A percentile compares a stretch with the other conserved stretches of the same genome.
Conservation (phyloP, 306 rosid genomes). For the Cucumis melo region DNA sequence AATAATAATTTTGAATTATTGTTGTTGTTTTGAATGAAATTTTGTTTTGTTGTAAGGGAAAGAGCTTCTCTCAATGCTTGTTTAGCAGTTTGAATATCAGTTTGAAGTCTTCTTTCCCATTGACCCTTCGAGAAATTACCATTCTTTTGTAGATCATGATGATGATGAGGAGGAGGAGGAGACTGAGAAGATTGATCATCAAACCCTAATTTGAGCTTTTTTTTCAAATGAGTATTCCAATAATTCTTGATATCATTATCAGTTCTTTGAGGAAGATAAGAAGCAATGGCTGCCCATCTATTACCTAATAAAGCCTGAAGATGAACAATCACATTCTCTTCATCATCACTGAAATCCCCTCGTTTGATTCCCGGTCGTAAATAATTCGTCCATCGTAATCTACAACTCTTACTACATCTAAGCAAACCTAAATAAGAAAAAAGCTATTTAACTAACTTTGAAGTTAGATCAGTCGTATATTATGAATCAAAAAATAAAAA, state of each 20-base stretch:
- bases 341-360: constrained; percentile 67
- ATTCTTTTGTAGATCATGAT: background rate
- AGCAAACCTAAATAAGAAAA: constrained; percentile 38
- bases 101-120: constrained; percentile 90
- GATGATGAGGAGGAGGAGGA: too few relatives aligned
- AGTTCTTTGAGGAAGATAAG: constrained; percentile 37
- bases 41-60: constrained; percentile 34
- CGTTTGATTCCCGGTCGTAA: constrained; percentile 84
- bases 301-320: constrained; percentile 94
- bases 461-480: too few relatives aligned
- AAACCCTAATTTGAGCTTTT: constrained; percentile 13
- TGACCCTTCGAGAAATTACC: constrained; percentile 42
- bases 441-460: too few relatives aligned
- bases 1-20: too few relatives aligned
- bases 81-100: constrained; percentile 74
- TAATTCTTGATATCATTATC: constrained; percentile 39
- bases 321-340: constrained; percentile 80
- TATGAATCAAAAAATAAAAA: background rate
- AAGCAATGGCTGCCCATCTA: constrained; percentile 47
- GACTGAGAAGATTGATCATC: too few relatives aligned
- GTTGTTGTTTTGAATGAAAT: too few relatives aligned
- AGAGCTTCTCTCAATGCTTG: constrained; percentile 72
- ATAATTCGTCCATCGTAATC: constrained; percentile 93
- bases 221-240: constrained; percentile 41
- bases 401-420: constrained; percentile 92